Evolutionary conservation across 805 yeast genomes (phyloP), one percentile per base, ranked within the genome.

Genomic region (Yarrowia divulgata): DNA sequence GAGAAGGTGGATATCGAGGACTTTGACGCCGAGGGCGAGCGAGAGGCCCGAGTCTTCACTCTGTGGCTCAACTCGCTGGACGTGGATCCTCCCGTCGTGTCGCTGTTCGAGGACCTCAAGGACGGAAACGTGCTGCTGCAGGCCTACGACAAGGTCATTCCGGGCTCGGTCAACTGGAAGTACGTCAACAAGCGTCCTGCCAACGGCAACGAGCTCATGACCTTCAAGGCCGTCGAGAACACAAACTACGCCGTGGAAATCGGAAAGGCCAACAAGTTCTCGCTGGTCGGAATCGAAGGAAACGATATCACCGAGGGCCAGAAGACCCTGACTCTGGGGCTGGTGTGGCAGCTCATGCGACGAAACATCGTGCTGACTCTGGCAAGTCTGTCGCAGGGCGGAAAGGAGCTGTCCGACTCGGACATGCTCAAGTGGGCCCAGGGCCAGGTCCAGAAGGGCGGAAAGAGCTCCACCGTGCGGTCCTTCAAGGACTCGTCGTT

Each of bases 301-400:
- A 91, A 97, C 2, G 99, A 95, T 80, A 94, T 95, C 73, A 89
- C 91, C 48, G 99, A 95, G 79, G 98, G 98, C 73, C 89, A 89
- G 77, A 91, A 90, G 77, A 84, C 94, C 66, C 84, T 95, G 74
- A 92, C 97, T 0, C 85, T 95, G 74, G 99, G 95, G 14, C 85
- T 95, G 69, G 98, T 94, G 46, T 95, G 99, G 99, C 99, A 95
- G 83, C 85, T 95, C 76, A 95, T 95, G 99, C 88, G 99, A 79
- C 87, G 97, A 79, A 95, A 95, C 80, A 96, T 95, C 75, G 89
- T 88, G 71, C 85, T 88, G 73, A 95, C 99, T 1, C 85, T 95
- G 76, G 84, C 89, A 66, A 84, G 87, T 50, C 82, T 95, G 72
- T 84, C 92, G 6, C 82, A 87, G 70, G 86, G 87, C 69, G 96